Base-by-base conservation (phyloP, 164 flowering plant genomes). In the grape (Vitis vinifera) region DNA sequence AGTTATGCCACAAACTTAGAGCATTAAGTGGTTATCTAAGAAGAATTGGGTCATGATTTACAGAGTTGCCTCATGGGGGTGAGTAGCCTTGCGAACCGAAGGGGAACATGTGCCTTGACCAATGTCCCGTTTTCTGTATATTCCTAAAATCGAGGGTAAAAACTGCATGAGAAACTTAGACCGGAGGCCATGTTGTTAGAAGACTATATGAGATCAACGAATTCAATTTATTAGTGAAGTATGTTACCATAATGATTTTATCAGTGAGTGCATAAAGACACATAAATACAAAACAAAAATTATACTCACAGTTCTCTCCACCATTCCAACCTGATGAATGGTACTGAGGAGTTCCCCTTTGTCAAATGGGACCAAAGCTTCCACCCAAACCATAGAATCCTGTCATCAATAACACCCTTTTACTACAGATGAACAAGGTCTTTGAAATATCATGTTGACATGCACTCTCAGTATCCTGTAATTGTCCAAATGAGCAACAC, bases 321-420 rank as follows among this genome's bases (percentile, higher is more conserved):
- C 95, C 89, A 94, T 81, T 73, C 99, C 99, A 75, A 92, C 89
- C 31, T 80, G 85, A 79, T 94, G 97, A 53, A 92, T 87, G 70
- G 93, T 88, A 69, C 84, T 90, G 47, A 94, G 87, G 69, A 94
- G 90, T 64, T 92, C 98, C 63, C 98, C 97, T 85, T 87, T 88
- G 66, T 88, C 89, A 79, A 87, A 94, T 53, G 98, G 97, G 57
- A 89, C 78, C 64, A 92, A 75, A 55, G 97, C 97, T 84, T 94
- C 98, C 67, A 92, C 89, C 94, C 90, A 90, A 3, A 94, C 99
- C 97, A 92, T 89, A 62, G 87, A 77, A 78, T 94, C 95, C 99
- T 94, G 82, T 68, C 31, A 60, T 1, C 72, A 60, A 27, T 12
- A 47, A 55, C 19, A 37, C 4, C 44, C 44, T 37, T 23, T 37